These are phyloP conservation scores for Skeletonema tropicum DNA, from an alignment of 108 stramenopile species.

Conservation along the genomic window DNA sequence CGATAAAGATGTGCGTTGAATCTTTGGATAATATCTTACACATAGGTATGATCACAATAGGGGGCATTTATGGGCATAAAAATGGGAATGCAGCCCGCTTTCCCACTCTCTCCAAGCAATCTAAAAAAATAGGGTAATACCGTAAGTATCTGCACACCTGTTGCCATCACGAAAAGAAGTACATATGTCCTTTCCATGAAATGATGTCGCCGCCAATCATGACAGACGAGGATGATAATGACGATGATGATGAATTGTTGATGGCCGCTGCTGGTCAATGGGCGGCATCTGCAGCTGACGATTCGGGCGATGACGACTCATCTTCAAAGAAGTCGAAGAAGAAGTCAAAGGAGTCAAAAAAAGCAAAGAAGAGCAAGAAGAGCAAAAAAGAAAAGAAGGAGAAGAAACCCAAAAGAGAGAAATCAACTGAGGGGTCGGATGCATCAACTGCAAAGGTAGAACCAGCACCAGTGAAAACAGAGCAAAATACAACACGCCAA, in stretches of 20 bases:
- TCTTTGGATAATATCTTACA: too few species aligned
- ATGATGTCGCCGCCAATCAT: neutral
- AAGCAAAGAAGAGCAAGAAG: neutral
- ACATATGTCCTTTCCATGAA: neutral
- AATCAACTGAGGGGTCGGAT: neutral
- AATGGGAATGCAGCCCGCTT: too few species aligned
- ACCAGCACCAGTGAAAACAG: neutral
- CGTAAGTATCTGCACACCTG: too few species aligned
- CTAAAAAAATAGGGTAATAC: too few species aligned
- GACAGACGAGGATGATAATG: slow-evolving; percentile 44
- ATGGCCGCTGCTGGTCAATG: slow-evolving; percentile 56
- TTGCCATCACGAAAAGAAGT: too few species aligned
- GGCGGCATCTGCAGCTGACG: slow-evolving; percentile 31
- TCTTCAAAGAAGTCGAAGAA: neutral
- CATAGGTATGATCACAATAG: too few species aligned
- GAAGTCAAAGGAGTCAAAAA: neutral
- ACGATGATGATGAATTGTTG: slow-evolving; percentile 54
- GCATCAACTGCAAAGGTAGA: neutral
- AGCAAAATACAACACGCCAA: slow-evolving; percentile 5
- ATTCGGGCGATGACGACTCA: neutral
- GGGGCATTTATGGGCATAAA: too few species aligned
- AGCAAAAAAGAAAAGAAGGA: neutral
- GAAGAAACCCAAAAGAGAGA: slow-evolving; percentile 13
- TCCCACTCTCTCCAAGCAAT: too few species aligned
- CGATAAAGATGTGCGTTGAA: too few species aligned